Evolutionary conservation across 805 yeast genomes (phyloP), one percentile per base, ranked within the genome.

Genomic region (Metschnikowia amazonensis): DNA sequence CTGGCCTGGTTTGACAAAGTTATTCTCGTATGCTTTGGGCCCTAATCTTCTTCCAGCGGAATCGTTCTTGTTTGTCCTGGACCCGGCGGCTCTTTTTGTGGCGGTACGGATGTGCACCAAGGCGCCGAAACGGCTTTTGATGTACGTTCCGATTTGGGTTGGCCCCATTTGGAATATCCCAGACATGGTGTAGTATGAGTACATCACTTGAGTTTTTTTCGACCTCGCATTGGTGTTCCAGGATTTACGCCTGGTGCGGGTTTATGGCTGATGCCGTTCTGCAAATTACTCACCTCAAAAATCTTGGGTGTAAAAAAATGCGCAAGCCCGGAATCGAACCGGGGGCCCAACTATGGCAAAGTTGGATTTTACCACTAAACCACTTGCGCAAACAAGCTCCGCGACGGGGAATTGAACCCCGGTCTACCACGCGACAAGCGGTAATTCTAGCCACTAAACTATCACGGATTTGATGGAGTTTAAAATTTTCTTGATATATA

Each of bases 31-130:
- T 41, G 77, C 86, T 69, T 94, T 94, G 29, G 95, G 86, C 21
- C 99, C 99, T 42, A 94, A 71, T 61, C 98, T 76, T 65, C 95
- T 82, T 73, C 99, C 99, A 3, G 89, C 89, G 13, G 99, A 90
- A 65, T 90, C 97, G 63, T 85, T 84, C 81, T 86, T 90, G 55
- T 86, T 86, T 14, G 97, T 86, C 68, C 82, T 86, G n/a, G 97
- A 89, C 57, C 97, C 97, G 17, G 95, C 89, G 6, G 94, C 97
- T 63, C 82, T 85, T 68, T 94, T 94, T 13, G 97, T 89, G 23
- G 99, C 96, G 17, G 81, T 81, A 76, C 99, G 89, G 11, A 89
- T 79, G 48, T 75, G 81, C 33, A 43, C 53, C 44, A 53, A 42
- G 3, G 42, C 42, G 1, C 48, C 50, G 21, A 51, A 32, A 1